These are phyloP conservation scores for Cicer bijugum DNA, from an alignment of 306 rosid genomes.

Conservation along the genomic window DNA sequence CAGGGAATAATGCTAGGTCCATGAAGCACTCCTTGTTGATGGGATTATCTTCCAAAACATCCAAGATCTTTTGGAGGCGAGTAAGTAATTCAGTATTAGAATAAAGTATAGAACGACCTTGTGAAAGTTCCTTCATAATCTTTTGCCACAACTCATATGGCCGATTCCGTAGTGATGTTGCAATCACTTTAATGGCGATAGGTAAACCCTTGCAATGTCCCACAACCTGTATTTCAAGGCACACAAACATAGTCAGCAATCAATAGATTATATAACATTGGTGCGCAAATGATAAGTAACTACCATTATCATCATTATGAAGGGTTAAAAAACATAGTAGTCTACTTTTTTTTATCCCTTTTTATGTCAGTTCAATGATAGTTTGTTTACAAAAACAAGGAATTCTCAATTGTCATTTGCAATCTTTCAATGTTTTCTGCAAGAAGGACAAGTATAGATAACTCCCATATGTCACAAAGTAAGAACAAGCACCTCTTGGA, in stretches of 20 bases:
- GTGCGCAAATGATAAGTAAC: background rate
- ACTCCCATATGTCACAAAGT: background rate
- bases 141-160: slow-evolving; percentile 51
- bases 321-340: background rate
- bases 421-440: slow-evolving; percentile 1
- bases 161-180: slow-evolving; percentile 50
- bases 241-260: slow-evolving; percentile 25
- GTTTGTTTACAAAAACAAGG: background rate
- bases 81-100: slow-evolving; percentile 49
- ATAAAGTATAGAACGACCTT: slow-evolving; percentile 54
- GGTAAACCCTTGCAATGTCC: slow-evolving; percentile 60
- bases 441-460: background rate
- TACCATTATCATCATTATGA: background rate
- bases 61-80: slow-evolving; percentile 53
- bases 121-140: slow-evolving; percentile 47
- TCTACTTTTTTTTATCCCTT: background rate
- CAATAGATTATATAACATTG: background rate
- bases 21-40: slow-evolving; percentile 63
- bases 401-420: background rate
- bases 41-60: slow-evolving; percentile 49
- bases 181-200: slow-evolving; percentile 57
- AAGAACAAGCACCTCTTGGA: slow-evolving; percentile 51
- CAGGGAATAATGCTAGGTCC: slow-evolving; percentile 80
- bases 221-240: slow-evolving; percentile 55
- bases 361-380: background rate